Evolutionary conservation across 306 rosid genomes (phyloP), one percentile per base, ranked within the genome.

Genomic region (Elaeagnus macrophylla): DNA sequence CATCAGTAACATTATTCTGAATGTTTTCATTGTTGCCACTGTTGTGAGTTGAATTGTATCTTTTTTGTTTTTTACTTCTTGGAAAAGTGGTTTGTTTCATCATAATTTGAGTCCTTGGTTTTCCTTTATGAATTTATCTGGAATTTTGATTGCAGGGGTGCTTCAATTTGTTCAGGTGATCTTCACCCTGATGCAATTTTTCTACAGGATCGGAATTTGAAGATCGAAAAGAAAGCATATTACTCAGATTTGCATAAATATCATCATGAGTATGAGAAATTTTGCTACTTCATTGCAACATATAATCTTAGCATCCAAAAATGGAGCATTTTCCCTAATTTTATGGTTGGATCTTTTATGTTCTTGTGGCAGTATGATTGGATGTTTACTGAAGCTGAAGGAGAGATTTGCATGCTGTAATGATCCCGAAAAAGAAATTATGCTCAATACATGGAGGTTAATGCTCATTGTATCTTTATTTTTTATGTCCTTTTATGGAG

Each of bases 101-200:
- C 55, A 67, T 73, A 37, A 56, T 72, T 46, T 51, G 37, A 56
- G 36, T 53, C 46, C 37, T 37, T 9, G 46, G 55, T 70, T 55
- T 37, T 41, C 18, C 13, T 36, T 37, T 45, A 70, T 65, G 54
- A 67, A 55, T 65, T 61, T 51, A 52, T 65, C 37, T 66, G 62
- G 56, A 39, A 70, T 52, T 77, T 59, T 69, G 61, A 51, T 60
- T 84, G 70, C 87, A 91, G 96, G 96, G 81, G 88, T 69, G 70
- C 88, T 60, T 77, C 89, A 37, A 78, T 91, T 72, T 80, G 95
- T 77, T 80, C 77, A 0, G 99, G 99, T 56, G 74, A 72, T 55
- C 84, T 84, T 69, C 99, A 91, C 75, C 99, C 99, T 14, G 99
- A 91, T 70, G 75, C 61, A 56, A 71, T 87, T 73, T 70, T 69